Evolutionary conservation across 139 green algal genomes (phyloP).

Genomic region (Chlamydomonas schloesseri): DNA sequence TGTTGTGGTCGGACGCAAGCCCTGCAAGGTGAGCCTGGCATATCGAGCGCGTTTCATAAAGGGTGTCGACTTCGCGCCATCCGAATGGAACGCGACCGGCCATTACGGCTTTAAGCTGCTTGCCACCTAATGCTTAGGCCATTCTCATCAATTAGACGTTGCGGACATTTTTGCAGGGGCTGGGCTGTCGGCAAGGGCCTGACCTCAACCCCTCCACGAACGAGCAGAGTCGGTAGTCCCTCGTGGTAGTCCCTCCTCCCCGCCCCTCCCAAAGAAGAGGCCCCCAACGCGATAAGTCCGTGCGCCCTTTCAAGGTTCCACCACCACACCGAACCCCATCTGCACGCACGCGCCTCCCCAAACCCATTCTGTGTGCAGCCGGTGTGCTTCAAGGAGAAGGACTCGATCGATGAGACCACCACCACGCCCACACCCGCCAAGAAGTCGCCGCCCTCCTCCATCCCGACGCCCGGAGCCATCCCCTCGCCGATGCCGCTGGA

Average conservation of each 20-base stretch:
- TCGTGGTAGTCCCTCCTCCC: too few species aligned
- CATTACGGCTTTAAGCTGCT: too few species aligned
- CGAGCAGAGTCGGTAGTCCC: too few species aligned
- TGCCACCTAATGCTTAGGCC: too few species aligned
- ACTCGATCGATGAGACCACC: slow-evolving; percentile 18
- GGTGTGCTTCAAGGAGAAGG: slow-evolving; percentile 33
- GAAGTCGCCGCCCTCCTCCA: background rate
- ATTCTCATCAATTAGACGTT: too few species aligned
- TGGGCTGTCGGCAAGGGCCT: too few species aligned
- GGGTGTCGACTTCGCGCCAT: too few species aligned
- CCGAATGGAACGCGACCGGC: background rate
- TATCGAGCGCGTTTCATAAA: background rate
- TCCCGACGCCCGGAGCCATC: background rate
- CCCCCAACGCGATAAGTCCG: too few species aligned
- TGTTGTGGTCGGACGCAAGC: background rate
- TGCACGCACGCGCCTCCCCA: background rate
- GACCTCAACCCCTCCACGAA: too few species aligned
- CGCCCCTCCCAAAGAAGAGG: too few species aligned
- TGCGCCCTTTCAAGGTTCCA: background rate
- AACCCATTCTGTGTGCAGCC: background rate
- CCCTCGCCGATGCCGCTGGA: background rate
- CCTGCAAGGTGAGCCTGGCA: slow-evolving; percentile 8
- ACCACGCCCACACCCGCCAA: background rate
- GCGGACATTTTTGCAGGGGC: too few species aligned
- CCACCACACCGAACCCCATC: background rate